These are phyloP conservation scores for Shiraia bambusicola DNA, from an alignment of 2,329 filamentous ascomycete genomes.

Conservation along the genomic window DNA sequence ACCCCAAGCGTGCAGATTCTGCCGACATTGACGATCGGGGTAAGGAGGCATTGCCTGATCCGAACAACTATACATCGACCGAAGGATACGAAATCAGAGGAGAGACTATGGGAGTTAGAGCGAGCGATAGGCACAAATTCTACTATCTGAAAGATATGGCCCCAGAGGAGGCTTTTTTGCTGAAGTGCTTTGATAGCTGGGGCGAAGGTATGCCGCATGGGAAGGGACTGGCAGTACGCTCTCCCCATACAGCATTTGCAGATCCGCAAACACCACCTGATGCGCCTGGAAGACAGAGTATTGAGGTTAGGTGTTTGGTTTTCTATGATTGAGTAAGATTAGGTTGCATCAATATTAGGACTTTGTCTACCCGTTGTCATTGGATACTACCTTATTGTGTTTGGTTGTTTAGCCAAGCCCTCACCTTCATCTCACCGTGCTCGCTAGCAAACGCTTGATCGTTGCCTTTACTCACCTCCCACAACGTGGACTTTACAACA, in stretches of 20 bases:
- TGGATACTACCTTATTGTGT: not conserved
- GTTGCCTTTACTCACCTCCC: not conserved
- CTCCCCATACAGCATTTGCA: conserved; percentile 67
- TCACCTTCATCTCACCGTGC: not conserved
- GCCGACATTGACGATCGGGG: conserved; percentile 57
- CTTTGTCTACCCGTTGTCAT: not conserved
- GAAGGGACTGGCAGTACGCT: conserved; percentile 46
- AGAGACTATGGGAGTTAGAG: conserved; percentile 62
- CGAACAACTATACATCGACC: conserved; percentile 49
- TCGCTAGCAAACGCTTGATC: too few relatives aligned
- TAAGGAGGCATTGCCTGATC: conserved; percentile 59
- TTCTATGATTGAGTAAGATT: conserved; percentile 59
- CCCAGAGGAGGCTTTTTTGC: conserved; percentile 55
- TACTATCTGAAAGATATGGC: conserved; percentile 70
- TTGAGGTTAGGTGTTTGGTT: conserved; percentile 64
- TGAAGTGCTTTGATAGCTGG: conserved; percentile 53
- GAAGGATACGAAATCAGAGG: conserved; percentile 64
- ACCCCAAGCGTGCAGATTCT: conserved; percentile 49
- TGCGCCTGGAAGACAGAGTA: conserved; percentile 58
- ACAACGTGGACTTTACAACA: not conserved
- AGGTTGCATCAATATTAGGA: not conserved
- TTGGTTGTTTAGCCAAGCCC: not conserved
- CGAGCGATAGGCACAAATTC: conserved; percentile 61
- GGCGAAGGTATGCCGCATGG: conserved; percentile 48
- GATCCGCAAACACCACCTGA: conserved; percentile 57